Conservation (phyloP, 2,329 filamentous ascomycete genomes). For the Annulohypoxylon truncatum region DNA sequence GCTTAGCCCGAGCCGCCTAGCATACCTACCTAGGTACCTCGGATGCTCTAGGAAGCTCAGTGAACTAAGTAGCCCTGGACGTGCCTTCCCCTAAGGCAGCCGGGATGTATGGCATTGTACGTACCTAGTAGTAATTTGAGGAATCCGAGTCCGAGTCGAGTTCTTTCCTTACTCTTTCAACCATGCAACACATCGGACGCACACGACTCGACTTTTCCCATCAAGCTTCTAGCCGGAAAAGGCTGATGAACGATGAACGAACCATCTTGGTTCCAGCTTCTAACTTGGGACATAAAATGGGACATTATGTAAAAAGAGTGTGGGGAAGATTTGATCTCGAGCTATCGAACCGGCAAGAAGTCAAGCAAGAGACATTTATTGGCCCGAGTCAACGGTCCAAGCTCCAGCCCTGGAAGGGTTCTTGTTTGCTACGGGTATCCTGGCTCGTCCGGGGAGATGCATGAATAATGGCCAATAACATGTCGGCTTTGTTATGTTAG, state of each 20-base stretch:
- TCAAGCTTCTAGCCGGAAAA: background rate
- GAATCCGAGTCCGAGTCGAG: background rate
- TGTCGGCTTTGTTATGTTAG: conserved; percentile 20
- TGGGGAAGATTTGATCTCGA: conserved; percentile 34
- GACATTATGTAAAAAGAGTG: conserved; percentile 5
- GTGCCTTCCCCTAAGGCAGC: background rate
- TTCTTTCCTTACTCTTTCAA: background rate
- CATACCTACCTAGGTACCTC: background rate
- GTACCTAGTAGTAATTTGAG: background rate
- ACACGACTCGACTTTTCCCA: background rate
- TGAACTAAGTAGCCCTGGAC: background rate
- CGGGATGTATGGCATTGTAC: background rate
- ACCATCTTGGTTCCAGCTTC: conserved; percentile 30
- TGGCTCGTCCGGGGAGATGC: conserved; percentile 30
- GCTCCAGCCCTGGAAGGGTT: conserved; percentile 10
- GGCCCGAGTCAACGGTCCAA: conserved; percentile 28
- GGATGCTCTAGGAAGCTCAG: background rate
- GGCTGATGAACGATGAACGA: conserved; percentile 16
- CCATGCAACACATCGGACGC: background rate
- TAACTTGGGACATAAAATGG: conserved; percentile 23
- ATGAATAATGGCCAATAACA: conserved; percentile 21
- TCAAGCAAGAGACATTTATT: conserved; percentile 32
- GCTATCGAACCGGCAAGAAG: conserved; percentile 25
- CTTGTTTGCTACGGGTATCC: conserved; percentile 35
- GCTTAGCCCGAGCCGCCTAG: conserved; percentile 39